phyloP scores from a whole-genome alignment of 768 basidiomycete species.

The Leucogyrophana mollusca region DNA sequence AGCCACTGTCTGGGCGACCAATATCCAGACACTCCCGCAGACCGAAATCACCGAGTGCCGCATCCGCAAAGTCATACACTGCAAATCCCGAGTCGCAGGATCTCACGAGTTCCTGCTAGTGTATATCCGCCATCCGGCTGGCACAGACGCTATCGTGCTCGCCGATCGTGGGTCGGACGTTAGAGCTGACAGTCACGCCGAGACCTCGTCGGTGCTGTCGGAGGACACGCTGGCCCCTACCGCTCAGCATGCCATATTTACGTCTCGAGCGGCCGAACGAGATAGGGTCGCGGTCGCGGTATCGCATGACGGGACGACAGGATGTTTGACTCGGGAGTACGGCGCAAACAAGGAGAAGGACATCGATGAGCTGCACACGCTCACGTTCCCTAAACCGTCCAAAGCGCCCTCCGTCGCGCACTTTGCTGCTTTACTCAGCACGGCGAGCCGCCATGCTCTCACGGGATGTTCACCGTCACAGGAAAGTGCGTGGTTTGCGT shows the following conservation, averaged over 20 bases:
- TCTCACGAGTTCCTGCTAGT: slow-evolving; percentile 9
- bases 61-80: slow-evolving; percentile 8
- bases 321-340: slow-evolving; percentile 5
- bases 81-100: not conserved
- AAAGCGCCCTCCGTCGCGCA: slow-evolving; percentile 9
- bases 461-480: not conserved
- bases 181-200: not conserved
- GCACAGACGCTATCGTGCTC: slow-evolving; percentile 4
- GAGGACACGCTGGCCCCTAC: not conserved
- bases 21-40: slow-evolving; percentile 6
- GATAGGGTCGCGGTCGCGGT: slow-evolving; percentile 3
- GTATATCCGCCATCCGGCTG: slow-evolving; percentile 6
- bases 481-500: slow-evolving; percentile 12
- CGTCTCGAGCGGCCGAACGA: not conserved
- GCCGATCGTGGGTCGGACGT: not conserved
- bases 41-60: slow-evolving; percentile 4
- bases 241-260: not conserved
- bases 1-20: slow-evolving; percentile 2
- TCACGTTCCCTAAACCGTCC: slow-evolving; percentile 1
- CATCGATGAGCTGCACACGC: slow-evolving; percentile 4
- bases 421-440: slow-evolving; percentile 6
- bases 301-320: slow-evolving; percentile 8
- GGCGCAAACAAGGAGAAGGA: no score
- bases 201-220: not conserved
- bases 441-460: not conserved